Evolutionary conservation across 495 filamentous ascomycete species (phyloP).

Genomic region (Tetracladium marchalianum): DNA sequence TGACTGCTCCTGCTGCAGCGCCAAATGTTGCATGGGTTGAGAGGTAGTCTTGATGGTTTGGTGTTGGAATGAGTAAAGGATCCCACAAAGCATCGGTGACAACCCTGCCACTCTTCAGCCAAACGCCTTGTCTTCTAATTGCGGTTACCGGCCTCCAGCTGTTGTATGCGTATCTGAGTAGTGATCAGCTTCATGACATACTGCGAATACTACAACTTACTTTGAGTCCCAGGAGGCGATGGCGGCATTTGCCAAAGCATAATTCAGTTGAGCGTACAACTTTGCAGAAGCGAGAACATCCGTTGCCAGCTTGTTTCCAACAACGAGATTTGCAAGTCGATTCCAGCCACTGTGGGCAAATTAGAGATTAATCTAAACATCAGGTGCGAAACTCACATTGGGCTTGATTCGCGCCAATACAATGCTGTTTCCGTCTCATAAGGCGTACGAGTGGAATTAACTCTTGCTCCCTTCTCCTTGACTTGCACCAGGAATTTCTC

Average conservation of each 20-base stretch:
- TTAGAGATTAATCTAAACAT: not conserved
- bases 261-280: conserved; percentile 28
- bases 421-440: conserved; percentile 25
- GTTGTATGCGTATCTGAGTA: conserved; percentile 14
- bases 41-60: conserved; percentile 25
- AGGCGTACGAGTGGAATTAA: conserved; percentile 15
- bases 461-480: conserved; percentile 20
- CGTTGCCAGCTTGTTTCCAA: conserved; percentile 18
- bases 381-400: conserved; percentile 15
- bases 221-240: conserved; percentile 24
- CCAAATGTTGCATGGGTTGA: conserved; percentile 28
- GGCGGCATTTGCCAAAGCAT: conserved; percentile 28
- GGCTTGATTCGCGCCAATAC: conserved; percentile 25
- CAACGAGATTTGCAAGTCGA: conserved; percentile 21
- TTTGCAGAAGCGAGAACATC: conserved; percentile 20
- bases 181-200: too few species aligned
- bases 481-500: conserved; percentile 16
- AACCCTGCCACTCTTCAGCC: conserved; percentile 13
- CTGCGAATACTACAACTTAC: not conserved
- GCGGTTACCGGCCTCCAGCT: conserved; percentile 26
- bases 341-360: conserved; percentile 20
- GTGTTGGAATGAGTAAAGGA: conserved; percentile 25
- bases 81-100: conserved; percentile 21
- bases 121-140: conserved; percentile 19
- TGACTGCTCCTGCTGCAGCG: conserved; percentile 21